Conservation (phyloP, 1,284 basidiomycete species). For the Phellinidium pouzarii region DNA sequence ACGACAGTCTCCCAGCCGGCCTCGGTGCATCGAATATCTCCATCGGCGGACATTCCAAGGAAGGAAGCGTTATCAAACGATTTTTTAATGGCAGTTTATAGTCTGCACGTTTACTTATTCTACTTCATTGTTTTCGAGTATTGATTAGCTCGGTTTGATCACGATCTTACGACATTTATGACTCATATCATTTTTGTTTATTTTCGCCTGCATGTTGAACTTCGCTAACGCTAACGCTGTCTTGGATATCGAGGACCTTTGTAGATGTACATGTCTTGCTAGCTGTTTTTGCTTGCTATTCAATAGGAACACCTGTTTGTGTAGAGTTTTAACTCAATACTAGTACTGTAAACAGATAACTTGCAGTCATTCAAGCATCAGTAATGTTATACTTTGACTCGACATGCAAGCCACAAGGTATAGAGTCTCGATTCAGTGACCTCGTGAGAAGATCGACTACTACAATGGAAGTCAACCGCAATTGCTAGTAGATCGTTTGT, state of each 20-base stretch:
- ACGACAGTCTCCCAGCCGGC: not conserved
- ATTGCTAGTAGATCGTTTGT: too few species aligned
- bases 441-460: too few species aligned
- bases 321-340: too few species aligned
- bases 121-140: not conserved
- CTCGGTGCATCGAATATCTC: not conserved
- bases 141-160: not conserved
- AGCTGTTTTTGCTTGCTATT: not conserved
- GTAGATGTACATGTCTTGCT: constrained; percentile 13
- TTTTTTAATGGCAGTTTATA: constrained; percentile 9
- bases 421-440: too few species aligned
- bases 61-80: constrained; percentile 13
- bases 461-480: too few species aligned
- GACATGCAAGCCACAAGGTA: too few species aligned
- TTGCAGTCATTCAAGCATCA: too few species aligned
- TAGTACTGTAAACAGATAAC: too few species aligned
- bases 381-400: too few species aligned
- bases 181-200: not conserved
- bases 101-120: too few species aligned
- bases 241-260: constrained; percentile 1
- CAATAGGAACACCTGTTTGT: not conserved
- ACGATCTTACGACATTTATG: constrained; percentile 1
- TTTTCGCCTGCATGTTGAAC: not conserved
- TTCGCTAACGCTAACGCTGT: not conserved
- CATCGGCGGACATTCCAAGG: constrained; percentile 7